Conservation (phyloP, 2,329 filamentous ascomycete genomes). For the Talaromyces sp. region DNA sequence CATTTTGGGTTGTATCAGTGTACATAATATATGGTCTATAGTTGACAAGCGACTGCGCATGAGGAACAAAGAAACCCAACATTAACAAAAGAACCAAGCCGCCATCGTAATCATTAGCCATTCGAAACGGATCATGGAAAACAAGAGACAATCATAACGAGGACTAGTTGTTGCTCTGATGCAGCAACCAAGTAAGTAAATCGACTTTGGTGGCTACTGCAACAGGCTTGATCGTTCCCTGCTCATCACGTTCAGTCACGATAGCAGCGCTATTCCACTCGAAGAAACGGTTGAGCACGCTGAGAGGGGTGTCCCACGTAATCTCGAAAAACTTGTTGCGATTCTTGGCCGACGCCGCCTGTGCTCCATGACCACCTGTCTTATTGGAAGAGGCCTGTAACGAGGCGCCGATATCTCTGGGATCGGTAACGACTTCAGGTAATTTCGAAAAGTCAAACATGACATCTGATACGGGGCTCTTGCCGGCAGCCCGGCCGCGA, state of each 20-base stretch:
- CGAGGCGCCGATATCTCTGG: conserved; percentile 55
- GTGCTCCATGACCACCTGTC: conserved; percentile 16
- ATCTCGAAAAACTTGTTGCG: conserved; percentile 77
- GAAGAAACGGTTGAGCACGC: conserved; percentile 82
- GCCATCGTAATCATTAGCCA: background rate
- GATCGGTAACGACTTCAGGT: conserved; percentile 85
- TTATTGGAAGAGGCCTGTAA: conserved; percentile 17
- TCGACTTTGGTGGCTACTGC: conserved; percentile 97
- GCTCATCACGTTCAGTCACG: conserved; percentile 69
- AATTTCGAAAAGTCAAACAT: conserved; percentile 96
- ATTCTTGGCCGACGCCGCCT: conserved; percentile 28
- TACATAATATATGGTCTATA: conserved; percentile 3
- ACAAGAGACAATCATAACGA: background rate
- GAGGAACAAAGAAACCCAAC: background rate
- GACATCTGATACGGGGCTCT: conserved; percentile 72
- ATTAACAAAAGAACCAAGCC: background rate
- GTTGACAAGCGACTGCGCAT: background rate
- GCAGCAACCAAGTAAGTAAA: conserved; percentile 81
- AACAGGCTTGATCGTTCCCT: conserved; percentile 65
- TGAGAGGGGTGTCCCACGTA: conserved; percentile 80
- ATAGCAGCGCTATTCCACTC: conserved; percentile 97
- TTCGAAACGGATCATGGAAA: background rate
- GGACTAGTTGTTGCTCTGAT: conserved; percentile 11
- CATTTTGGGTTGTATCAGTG: background rate
- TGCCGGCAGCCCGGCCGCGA: conserved; percentile 68